A percentile compares a stretch with the other conserved stretches of the same genome.
phyloP scores from a whole-genome alignment of 2,329 filamentous ascomycete genomes.

The Endoconidiophora laricicola region DNA sequence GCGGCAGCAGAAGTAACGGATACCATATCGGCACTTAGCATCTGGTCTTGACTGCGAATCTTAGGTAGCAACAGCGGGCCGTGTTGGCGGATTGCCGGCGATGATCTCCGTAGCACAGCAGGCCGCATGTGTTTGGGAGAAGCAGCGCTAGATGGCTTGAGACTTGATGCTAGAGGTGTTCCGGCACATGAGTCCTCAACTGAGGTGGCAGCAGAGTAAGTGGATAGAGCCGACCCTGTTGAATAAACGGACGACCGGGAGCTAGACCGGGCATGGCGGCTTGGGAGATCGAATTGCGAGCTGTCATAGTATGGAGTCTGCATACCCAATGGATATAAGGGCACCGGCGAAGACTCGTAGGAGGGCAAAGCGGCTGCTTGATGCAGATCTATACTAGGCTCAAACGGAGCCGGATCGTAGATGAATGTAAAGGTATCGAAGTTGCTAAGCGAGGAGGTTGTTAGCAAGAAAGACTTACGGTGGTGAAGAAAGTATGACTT shows the following conservation, averaged over 20 bases:
- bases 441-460: conserved; percentile 18
- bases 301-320: conserved; percentile 31
- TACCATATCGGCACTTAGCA: conserved; percentile 38
- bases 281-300: conserved; percentile 31
- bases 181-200: conserved; percentile 50
- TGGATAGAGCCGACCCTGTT: conserved; percentile 42
- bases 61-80: conserved; percentile 70
- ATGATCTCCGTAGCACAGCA: conserved; percentile 34
- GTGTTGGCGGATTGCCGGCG: conserved; percentile 59
- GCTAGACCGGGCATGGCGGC: conserved; percentile 42
- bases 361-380: neutral
- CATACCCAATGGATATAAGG: neutral
- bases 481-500: conserved; percentile 14
- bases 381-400: conserved; percentile 20
- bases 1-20: conserved; percentile 19
- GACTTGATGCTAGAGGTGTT: conserved; percentile 41
- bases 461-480: neutral
- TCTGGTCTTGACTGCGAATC: conserved; percentile 71
- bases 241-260: conserved; percentile 50
- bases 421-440: conserved; percentile 42
- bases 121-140: conserved; percentile 21
- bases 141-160: conserved; percentile 30
- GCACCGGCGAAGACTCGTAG: conserved; percentile 18
- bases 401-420: conserved; percentile 26
- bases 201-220: conserved; percentile 44